These are phyloP conservation scores for Populus davidiana DNA, from an alignment of 345 rosid species.

Conservation along the genomic window DNA sequence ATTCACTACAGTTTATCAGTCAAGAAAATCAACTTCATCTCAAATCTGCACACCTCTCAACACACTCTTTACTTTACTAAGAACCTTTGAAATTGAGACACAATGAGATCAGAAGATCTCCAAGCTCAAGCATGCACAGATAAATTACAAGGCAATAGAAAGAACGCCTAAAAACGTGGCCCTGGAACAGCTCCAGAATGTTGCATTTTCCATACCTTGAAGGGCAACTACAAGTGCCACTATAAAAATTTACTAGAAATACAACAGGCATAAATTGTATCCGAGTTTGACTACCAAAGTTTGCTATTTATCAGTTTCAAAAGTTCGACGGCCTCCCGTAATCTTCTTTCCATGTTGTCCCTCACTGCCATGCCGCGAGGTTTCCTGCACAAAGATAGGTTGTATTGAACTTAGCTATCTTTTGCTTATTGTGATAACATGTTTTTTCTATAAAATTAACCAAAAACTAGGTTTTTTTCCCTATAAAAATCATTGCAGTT, in stretches of 20 bases:
- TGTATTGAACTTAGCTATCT: not conserved
- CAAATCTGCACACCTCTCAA: not conserved
- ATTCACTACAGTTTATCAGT: not conserved
- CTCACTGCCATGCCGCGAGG: slow-evolving; percentile 32
- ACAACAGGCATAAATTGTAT: not conserved
- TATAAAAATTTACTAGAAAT: too few relatives aligned
- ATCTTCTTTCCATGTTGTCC: slow-evolving; percentile 60
- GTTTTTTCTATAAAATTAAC: not conserved
- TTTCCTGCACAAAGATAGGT: slow-evolving; percentile 40
- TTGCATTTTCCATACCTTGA: not conserved
- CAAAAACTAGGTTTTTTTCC: too few relatives aligned
- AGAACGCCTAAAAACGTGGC: not conserved
- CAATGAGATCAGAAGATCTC: not conserved
- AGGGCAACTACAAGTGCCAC: too few relatives aligned
- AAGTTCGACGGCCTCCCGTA: slow-evolving; percentile 55
- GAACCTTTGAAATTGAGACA: too few relatives aligned
- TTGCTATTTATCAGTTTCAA: slow-evolving; percentile 33
- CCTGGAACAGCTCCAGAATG: not conserved
- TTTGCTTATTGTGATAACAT: not conserved
- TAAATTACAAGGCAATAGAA: not conserved
- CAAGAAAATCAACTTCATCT: not conserved
- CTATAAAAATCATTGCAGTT: too few relatives aligned
- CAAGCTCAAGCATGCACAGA: not conserved
- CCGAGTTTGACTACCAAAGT: not conserved
- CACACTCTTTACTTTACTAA: not conserved